Evolutionary conservation across 2,329 filamentous ascomycete species (phyloP).

Genomic region (Pseudogymnoascus destructans): DNA sequence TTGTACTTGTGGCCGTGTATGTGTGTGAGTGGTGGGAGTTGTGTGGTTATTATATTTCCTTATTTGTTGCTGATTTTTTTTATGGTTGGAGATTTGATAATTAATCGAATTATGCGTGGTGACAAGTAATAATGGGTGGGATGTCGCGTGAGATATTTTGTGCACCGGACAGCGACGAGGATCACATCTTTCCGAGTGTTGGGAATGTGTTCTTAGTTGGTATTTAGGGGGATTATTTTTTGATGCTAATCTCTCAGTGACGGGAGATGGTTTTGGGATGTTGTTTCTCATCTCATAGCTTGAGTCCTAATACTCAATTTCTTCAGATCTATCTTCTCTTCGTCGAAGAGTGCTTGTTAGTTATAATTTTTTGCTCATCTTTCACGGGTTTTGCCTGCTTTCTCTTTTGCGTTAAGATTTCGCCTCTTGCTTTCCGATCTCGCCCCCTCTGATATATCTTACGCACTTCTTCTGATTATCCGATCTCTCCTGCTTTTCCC

Average conservation of each 20-base stretch:
- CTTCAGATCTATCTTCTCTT: background rate
- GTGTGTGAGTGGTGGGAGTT: background rate
- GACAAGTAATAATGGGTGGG: background rate
- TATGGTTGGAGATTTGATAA: background rate
- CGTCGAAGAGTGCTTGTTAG: background rate
- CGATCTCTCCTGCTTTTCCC: background rate
- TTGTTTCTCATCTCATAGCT: background rate
- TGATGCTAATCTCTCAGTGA: too few relatives aligned
- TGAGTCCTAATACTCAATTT: background rate
- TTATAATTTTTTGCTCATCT: background rate
- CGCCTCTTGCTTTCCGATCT: background rate
- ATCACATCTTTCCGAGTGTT: background rate
- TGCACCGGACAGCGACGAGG: background rate
- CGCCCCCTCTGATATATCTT: background rate
- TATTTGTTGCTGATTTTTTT: background rate
- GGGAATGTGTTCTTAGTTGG: background rate
- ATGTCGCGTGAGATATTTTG: background rate
- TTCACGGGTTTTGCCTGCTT: background rate
- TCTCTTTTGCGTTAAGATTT: background rate
- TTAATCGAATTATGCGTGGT: background rate
- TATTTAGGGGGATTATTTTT: too few relatives aligned
- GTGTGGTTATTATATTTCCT: background rate
- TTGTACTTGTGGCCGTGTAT: background rate
- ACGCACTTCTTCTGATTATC: background rate
- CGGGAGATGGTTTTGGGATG: background rate